Conservation (phyloP, 768 basidiomycete genomes). For the Suillus brevipes region DNA sequence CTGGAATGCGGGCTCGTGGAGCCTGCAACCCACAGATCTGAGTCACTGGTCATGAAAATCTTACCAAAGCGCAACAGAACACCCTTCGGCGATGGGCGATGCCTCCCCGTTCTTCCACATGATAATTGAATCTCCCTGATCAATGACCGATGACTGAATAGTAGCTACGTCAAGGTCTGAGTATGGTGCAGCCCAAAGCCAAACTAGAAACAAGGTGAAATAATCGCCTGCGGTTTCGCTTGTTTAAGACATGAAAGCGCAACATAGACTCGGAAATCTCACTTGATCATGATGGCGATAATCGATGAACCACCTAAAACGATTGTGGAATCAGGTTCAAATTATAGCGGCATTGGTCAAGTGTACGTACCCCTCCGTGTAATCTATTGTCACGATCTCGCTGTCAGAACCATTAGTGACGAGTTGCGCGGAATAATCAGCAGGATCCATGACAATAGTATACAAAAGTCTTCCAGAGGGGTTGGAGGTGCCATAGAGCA, state of each 20-base stretch:
- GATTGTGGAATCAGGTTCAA: neutral
- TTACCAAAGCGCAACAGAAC: slow-evolving; percentile 56
- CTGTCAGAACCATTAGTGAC: slow-evolving; percentile 36
- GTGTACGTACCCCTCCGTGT: slow-evolving; percentile 51
- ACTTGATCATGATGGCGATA: slow-evolving; percentile 64
- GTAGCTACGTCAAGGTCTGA: slow-evolving; percentile 31
- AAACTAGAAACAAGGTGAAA: slow-evolving; percentile 61
- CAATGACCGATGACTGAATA: slow-evolving; percentile 37
- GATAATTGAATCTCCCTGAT: slow-evolving; percentile 30
- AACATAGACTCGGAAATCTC: slow-evolving; percentile 20
- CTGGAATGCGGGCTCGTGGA: slow-evolving; percentile 29
- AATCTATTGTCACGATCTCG: slow-evolving; percentile 51
- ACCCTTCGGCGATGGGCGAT: slow-evolving; percentile 51
- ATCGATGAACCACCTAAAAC: slow-evolving; percentile 54
- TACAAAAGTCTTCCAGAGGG: slow-evolving; percentile 71
- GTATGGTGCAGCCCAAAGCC: slow-evolving; percentile 46
- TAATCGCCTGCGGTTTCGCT: slow-evolving; percentile 48
- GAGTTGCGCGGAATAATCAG: slow-evolving; percentile 62
- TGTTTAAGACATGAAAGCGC: slow-evolving; percentile 6
- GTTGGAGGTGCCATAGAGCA: slow-evolving; percentile 69
- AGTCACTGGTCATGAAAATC: slow-evolving; percentile 24
- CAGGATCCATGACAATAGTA: slow-evolving; percentile 62
- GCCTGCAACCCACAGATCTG: slow-evolving; percentile 9
- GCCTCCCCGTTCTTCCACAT: slow-evolving; percentile 56
- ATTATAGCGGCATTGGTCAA: neutral